Base-by-base conservation (phyloP, 495 filamentous ascomycete genomes). In the Patellaria atrata region DNA sequence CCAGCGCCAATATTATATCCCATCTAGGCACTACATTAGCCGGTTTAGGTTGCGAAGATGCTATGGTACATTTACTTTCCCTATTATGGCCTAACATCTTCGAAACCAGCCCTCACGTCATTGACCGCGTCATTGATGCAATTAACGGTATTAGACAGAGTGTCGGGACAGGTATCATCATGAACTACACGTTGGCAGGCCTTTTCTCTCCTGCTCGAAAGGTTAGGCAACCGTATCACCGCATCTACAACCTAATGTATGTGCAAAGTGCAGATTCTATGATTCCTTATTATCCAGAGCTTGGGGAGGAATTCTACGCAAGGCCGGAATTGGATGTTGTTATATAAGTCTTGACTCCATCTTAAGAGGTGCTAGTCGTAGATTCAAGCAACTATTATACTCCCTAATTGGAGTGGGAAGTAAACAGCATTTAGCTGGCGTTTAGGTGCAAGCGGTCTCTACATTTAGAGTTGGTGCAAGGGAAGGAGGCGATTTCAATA, bases 131-230 rank as follows among this genome's bases (percentile, higher is more conserved):
- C 37, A 77, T 94, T 33, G 91, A 96, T 54, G 89, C 89, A 22
- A 86, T 99, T 47, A 86, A 94, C 53, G 89, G 84, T n/a, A 78
- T 96, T 39, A 68, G 91, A 16, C 82, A 93, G 72, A 85, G 89
- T 0, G 76, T 96, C 29, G 89, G 89, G 6, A 79, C 87, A 0
- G 87, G 87, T 1, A 57, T 82, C 16, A 78, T 93, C 22, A 79
- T 96, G 70, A 96, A 96, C 58, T 99, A 99, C 54, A 73, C 93
- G 44, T 94, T 82, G 85, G 86, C 89, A 3, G 91, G 91, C 11
- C 62, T 99, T 30, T 99, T 96, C 68, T 91, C 96, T 50, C 84
- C 89, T 0, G 89, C 89, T 4, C 70, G 91, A 28, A 94, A 94
- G 59, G 89, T 99, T 21, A 67, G 89, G 33, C 70, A 67, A 35